Evolutionary conservation across 2,329 filamentous ascomycete species (phyloP), one percentile per base, ranked within the genome.

Genomic region (Albifimbria verrucaria): DNA sequence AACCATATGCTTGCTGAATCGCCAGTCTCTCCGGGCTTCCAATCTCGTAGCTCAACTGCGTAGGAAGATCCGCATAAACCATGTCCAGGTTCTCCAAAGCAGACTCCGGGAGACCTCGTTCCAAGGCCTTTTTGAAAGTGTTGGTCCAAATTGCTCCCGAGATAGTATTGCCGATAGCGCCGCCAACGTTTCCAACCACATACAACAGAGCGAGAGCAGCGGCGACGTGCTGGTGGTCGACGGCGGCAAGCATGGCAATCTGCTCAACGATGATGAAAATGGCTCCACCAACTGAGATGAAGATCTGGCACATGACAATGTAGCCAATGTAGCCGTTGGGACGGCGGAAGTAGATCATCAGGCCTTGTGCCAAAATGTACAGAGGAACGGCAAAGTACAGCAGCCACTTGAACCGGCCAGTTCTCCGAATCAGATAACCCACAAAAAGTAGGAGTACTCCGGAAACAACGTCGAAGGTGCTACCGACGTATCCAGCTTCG

Each of bases 1-100:
- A 77, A 1, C 71, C 76, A 55, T 87, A 88, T 0, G 84, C 78
- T 7, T 72, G 62, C 60, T 85, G 83, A 59, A 87, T 86, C 0
- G 76, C 84, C 17, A 71, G 51, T 2, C 82, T 65, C 12, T 69
- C 70, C 0, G 71, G 65, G 7, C 61, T 73, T 2, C 79, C 80
- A 9, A 73, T 58, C 1, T 71, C 66, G 57, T 82, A 84, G 49
- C 64, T 66, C 1, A 83, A 64, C 57, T 87, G 83, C 7, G 71
- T 72, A 1, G 67, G 67, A 39, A 87, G 58, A 57, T 77, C 76
- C 6, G 75, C 74, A 54, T 85, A 86, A 46, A 88, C 82, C 18
- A 65, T 63, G 4, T 64, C 68, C 1, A 76, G 60, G 50, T 79
- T 73, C 42, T 57, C 59, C 55, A 65, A 55, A 0, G 63, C 66